Percentiles rank a stretch among this genome's conserved stretches.
Evolutionary conservation across 108 stramenopile genomes (phyloP).

Genomic region (Cyclotella choctawhatcheeana): DNA sequence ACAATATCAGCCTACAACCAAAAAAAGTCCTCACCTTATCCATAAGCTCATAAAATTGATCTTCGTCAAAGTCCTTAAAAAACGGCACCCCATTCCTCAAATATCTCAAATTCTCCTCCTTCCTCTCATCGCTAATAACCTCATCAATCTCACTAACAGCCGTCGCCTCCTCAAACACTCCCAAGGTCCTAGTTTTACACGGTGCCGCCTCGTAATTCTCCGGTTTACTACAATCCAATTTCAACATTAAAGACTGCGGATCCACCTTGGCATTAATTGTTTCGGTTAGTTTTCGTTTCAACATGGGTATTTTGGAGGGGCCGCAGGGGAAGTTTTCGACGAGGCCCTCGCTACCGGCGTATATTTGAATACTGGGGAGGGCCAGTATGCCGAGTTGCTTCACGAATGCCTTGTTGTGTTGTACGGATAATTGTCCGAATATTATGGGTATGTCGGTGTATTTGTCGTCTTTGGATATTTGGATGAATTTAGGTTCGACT

Average conservation of each 20-base stretch:
- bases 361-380: slow-evolving; percentile 81
- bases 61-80: slow-evolving; percentile 66
- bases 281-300: slow-evolving; percentile 76
- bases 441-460: slow-evolving; percentile 67
- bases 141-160: slow-evolving; percentile 50
- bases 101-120: slow-evolving; percentile 57
- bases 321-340: slow-evolving; percentile 90
- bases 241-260: slow-evolving; percentile 51
- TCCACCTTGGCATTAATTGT: slow-evolving; percentile 72
- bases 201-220: slow-evolving; percentile 45
- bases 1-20: not conserved
- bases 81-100: slow-evolving; percentile 61
- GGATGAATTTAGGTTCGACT: slow-evolving; percentile 80
- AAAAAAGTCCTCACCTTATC: slow-evolving; percentile 40
- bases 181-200: slow-evolving; percentile 44
- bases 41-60: slow-evolving; percentile 69
- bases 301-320: slow-evolving; percentile 83
- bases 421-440: slow-evolving; percentile 70
- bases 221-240: slow-evolving; percentile 40
- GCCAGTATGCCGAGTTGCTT: slow-evolving; percentile 79
- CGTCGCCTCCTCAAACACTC: slow-evolving; percentile 22
- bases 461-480: slow-evolving; percentile 64
- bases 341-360: slow-evolving; percentile 55
- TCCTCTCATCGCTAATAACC: slow-evolving; percentile 54
- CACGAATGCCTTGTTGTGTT: slow-evolving; percentile 83